Conservation (phyloP, 305 asterid genomes). For the Withania somnifera region DNA sequence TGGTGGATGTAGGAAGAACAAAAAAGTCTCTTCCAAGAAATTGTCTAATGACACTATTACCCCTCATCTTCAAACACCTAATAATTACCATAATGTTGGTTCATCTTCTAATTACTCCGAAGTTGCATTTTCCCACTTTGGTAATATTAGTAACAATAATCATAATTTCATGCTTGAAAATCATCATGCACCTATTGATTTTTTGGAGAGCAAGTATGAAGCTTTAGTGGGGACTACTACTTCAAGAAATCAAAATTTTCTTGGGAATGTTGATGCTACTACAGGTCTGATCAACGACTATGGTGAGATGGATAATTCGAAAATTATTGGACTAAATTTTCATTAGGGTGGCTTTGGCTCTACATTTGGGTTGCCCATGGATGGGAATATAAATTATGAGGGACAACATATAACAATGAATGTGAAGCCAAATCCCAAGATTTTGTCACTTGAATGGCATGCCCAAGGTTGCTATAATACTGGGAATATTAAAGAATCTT, state of each 20-base stretch:
- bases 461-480: conserved; percentile 31
- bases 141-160: neutral
- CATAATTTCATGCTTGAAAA: conserved; percentile 11
- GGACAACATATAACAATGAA: neutral
- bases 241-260: conserved; percentile 12
- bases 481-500: conserved; percentile 26
- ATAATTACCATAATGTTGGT: conserved; percentile 3
- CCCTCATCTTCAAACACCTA: conserved; percentile 5
- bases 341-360: conserved; percentile 11
- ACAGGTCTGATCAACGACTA: neutral
- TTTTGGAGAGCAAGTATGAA: conserved; percentile 48
- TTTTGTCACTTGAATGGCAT: conserved; percentile 69
- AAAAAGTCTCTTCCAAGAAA: conserved; percentile 48
- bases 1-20: conserved; percentile 85
- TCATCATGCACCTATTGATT: conserved; percentile 39
- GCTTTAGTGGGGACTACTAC: conserved; percentile 12
- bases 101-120: conserved; percentile 11
- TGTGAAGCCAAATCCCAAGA: conserved; percentile 54
- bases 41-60: conserved; percentile 8
- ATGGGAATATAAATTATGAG: neutral
- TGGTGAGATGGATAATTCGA: conserved; percentile 8
- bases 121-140: conserved; percentile 10
- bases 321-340: neutral
- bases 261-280: conserved; percentile 4
- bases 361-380: conserved; percentile 27